Evolutionary conservation across 2,329 filamentous ascomycete species (phyloP), one percentile per base, ranked within the genome.

Genomic region (Westerdykella aurantiaca): DNA sequence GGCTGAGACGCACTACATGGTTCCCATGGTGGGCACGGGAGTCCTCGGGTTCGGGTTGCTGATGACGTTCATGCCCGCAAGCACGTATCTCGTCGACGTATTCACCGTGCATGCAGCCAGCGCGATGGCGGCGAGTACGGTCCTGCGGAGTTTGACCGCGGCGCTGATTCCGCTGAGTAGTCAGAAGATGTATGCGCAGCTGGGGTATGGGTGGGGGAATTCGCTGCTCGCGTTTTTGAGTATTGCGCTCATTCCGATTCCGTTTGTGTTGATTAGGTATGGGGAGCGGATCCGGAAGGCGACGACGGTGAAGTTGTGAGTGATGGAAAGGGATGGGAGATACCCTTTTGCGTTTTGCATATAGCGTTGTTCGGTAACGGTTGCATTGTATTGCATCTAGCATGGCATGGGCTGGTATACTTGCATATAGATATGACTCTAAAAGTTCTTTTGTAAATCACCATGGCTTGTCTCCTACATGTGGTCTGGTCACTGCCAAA

Each of bases 191-290:
- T 72, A 71, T 44, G 54, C 50, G 3, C 52, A 48, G 2, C 40
- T 72, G 42, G 69, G 67, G 0, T 64, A 68, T 31, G 68, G 69
- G 2, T 72, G 67, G 61, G 63, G 64, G 0, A 69, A 69, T 31
- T 61, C 56, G 25, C 35, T 69, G 42, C 45, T 70, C 2, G 68
- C 60, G 4, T 68, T 70, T 37, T 49, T 70, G 4, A 48, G 56
- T 4, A 17, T 61, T 10, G 16, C 49, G 2, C 38, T 65, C 6
- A 47, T 62, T 23, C 66, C 66, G 2, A 62, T 68, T 37, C 66
- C 64, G 3, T 63, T 67, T 22, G 35, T 66, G 25, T 67, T 68
- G 31, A 57, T 65, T 13, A 60, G 53, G 31, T 68, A 62, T 41
- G 64, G 64, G 3, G 61, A 63, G 38, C 42, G 47, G 17, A 57